Evolutionary conservation across 31 red algal genomes (phyloP).

Genomic region (Pterothamnion heteromorphum): DNA sequence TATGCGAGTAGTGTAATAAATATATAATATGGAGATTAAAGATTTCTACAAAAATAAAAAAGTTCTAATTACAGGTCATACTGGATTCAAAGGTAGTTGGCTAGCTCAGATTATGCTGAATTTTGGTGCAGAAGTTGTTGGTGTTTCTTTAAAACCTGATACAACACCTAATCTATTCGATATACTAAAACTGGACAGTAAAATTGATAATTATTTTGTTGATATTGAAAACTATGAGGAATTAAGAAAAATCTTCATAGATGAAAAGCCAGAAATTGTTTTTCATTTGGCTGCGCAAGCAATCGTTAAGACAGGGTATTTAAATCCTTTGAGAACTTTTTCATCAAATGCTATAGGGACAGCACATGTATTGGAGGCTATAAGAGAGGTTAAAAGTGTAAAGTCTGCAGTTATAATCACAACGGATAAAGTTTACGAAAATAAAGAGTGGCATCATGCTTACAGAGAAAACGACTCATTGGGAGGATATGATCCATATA

Average conservation of each 20-base stretch:
- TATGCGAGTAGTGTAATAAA: too few relatives aligned
- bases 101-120: background rate
- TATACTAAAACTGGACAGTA: background rate
- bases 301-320: background rate
- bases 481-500: constrained; percentile 10
- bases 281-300: constrained; percentile 3
- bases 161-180: background rate
- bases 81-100: constrained; percentile 15
- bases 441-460: background rate
- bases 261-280: background rate
- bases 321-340: background rate
- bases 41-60: constrained; percentile 7
- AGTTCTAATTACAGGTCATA: background rate
- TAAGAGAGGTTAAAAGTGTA: background rate
- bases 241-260: background rate
- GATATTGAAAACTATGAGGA: background rate
- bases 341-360: background rate
- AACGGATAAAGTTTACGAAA: constrained; percentile 8
- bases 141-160: background rate
- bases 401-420: background rate
- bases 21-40: too few relatives aligned
- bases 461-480: background rate
- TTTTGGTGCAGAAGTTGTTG: background rate
- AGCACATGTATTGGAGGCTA: background rate
- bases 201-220: background rate